These are phyloP conservation scores for Aspergillus calidoustus DNA, from an alignment of 2,329 filamentous ascomycete species.

Conservation along the genomic window DNA sequence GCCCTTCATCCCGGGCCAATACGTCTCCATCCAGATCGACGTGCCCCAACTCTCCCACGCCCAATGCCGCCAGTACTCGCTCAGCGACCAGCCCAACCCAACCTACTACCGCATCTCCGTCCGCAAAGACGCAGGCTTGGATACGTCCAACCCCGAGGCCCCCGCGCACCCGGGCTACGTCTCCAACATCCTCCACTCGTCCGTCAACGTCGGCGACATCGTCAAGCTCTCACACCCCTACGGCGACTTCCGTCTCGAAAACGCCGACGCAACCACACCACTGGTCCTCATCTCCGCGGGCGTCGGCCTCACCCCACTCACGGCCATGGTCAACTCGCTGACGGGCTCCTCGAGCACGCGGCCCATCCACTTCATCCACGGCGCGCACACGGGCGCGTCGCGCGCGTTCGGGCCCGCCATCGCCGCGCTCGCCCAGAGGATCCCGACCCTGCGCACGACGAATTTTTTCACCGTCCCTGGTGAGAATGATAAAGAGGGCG, in stretches of 20 bases:
- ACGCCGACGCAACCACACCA: constrained; percentile 48
- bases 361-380: constrained; percentile 64
- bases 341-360: constrained; percentile 44
- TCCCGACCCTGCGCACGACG: constrained; percentile 56
- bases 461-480: constrained; percentile 63
- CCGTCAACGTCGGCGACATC: constrained; percentile 63
- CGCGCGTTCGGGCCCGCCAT: constrained; percentile 61
- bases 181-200: constrained; percentile 71
- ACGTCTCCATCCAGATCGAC: constrained; percentile 66
- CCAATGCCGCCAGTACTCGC: constrained; percentile 74
- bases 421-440: constrained; percentile 46
- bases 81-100: constrained; percentile 66
- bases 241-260: constrained; percentile 62
- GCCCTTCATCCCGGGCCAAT: constrained; percentile 71
- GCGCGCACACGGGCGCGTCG: constrained; percentile 53
- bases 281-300: constrained; percentile 67
- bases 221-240: constrained; percentile 70
- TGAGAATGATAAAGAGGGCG: constrained; percentile 54
- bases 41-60: constrained; percentile 64
- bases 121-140: constrained; percentile 66
- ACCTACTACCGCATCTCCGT: constrained; percentile 72
- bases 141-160: constrained; percentile 49
- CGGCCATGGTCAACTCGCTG: constrained; percentile 64
- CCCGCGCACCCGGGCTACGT: constrained; percentile 65
- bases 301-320: constrained; percentile 63